phyloP scores from a whole-genome alignment of 2,329 filamentous ascomycete species.

The Didymosphaeria variabile region DNA sequence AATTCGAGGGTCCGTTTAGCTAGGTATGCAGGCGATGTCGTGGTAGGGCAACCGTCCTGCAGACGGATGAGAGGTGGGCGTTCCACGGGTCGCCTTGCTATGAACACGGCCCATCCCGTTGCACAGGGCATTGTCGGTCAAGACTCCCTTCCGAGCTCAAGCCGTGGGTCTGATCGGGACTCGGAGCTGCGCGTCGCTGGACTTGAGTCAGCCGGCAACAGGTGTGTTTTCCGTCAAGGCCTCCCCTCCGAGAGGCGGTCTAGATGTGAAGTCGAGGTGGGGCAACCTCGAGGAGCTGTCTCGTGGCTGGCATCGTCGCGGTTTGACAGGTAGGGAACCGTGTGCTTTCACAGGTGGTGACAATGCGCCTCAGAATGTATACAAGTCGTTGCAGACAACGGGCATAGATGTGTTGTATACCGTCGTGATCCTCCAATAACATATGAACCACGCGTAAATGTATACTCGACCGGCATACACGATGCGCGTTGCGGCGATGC shows the following conservation, averaged over 20 bases:
- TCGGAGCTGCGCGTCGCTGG: conserved; percentile 7
- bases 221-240: conserved; percentile 3
- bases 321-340: not conserved
- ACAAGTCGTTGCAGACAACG: not conserved
- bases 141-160: conserved; percentile 9
- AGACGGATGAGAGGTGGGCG: not conserved
- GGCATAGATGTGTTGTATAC: not conserved
- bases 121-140: conserved; percentile 13
- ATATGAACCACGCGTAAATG: not conserved
- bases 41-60: not conserved
- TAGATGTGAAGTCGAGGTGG: conserved; percentile 13
- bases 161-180: not conserved
- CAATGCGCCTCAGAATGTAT: not conserved
- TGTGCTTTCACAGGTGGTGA: not conserved
- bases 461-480: not conserved
- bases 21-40: not conserved
- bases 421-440: not conserved
- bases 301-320: conserved; percentile 6
- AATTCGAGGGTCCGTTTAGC: not conserved
- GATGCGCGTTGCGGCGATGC: not conserved
- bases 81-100: not conserved
- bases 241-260: conserved; percentile 2
- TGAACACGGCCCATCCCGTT: conserved; percentile 10
- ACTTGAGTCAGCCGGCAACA: conserved; percentile 10
- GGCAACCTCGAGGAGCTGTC: not conserved